Conservation (phyloP, 2,329 filamentous ascomycete genomes). For the Fusarium chuoi region DNA sequence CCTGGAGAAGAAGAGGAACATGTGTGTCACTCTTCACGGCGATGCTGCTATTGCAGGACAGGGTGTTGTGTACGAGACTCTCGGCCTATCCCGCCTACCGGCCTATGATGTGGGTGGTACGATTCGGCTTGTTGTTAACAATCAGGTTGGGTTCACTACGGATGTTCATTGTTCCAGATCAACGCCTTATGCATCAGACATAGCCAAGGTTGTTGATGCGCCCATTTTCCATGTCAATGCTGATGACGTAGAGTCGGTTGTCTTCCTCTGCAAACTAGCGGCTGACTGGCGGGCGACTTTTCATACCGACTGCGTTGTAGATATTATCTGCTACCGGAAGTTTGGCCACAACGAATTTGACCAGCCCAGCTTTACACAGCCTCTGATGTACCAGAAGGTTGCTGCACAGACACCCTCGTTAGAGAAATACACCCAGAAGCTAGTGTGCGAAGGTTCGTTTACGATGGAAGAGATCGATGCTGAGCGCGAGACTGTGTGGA, state of each 20-base stretch:
- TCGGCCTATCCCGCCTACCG: conserved; percentile 94
- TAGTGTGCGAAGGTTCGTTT: conserved; percentile 90
- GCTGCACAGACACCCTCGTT: conserved; percentile 82
- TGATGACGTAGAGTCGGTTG: conserved; percentile 96
- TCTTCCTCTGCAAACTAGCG: conserved; percentile 95
- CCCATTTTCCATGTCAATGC: conserved; percentile 99
- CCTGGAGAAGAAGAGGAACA: conserved; percentile 81
- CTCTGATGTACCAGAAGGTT: conserved; percentile 98
- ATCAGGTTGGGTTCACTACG: conserved; percentile 99
- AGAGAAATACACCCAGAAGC: conserved; percentile 88
- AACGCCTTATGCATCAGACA: conserved; percentile 97
- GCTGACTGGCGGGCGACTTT: conserved; percentile 99
- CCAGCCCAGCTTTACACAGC: conserved; percentile 97
- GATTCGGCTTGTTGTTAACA: conserved; percentile 96
- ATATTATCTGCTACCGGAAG: conserved; percentile 98
- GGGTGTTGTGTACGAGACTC: conserved; percentile 96
- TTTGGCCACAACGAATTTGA: conserved; percentile 99
- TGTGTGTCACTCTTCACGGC: conserved; percentile 94
- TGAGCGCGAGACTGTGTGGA: conserved; percentile 99
- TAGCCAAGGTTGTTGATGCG: conserved; percentile 96
- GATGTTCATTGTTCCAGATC: conserved; percentile 96
- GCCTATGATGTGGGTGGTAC: conserved; percentile 97
- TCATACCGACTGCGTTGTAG: conserved; percentile 96
- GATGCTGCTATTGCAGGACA: conserved; percentile 97
- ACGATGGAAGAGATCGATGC: conserved; percentile 97